A percentile compares a stretch with the other conserved stretches of the same genome.
phyloP scores from a whole-genome alignment of 1,139 yeast species.

The Pichia sp. region DNA sequence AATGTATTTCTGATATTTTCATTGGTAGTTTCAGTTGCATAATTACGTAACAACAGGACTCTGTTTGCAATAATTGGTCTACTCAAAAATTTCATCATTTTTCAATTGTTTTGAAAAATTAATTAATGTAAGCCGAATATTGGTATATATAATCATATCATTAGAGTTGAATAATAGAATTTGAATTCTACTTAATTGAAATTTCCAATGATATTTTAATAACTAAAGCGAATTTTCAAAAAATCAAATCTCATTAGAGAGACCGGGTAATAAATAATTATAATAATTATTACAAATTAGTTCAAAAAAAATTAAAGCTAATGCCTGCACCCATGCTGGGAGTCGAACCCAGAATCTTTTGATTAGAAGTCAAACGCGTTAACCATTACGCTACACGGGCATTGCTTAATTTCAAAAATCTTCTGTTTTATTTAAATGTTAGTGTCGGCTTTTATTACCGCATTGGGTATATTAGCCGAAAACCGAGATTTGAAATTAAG shows the following conservation, averaged over 20 bases:
- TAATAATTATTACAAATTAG: no score
- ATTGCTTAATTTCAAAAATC: slow-evolving; percentile 7
- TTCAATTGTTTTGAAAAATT: not conserved
- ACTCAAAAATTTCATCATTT: slow-evolving; percentile 7
- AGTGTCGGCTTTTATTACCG: no score
- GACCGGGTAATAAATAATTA: slow-evolving; percentile 6
- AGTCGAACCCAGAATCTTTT: slow-evolving; percentile 20
- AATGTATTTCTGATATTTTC: slow-evolving; percentile 37
- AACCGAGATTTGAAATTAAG: no score
- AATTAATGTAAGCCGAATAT: no score
- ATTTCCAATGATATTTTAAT: no score
- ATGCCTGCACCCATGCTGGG: slow-evolving; percentile 21
- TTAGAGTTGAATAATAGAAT: no score
- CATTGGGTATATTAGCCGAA: no score
- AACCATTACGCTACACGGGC: slow-evolving; percentile 21
- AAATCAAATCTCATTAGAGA: no score
- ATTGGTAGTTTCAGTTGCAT: slow-evolving; percentile 7
- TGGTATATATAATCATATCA: no score
- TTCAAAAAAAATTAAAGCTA: slow-evolving; percentile 11
- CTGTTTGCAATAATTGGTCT: not conserved
- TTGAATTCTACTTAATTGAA: no score
- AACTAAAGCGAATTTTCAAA: no score
- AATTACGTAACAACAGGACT: not conserved
- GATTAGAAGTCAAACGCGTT: slow-evolving; percentile 20
- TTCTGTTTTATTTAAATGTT: no score